Evolutionary conservation across 2,329 filamentous ascomycete genomes (phyloP), one percentile per base, ranked within the genome.

Genomic region (Xylariaceae sp.): DNA sequence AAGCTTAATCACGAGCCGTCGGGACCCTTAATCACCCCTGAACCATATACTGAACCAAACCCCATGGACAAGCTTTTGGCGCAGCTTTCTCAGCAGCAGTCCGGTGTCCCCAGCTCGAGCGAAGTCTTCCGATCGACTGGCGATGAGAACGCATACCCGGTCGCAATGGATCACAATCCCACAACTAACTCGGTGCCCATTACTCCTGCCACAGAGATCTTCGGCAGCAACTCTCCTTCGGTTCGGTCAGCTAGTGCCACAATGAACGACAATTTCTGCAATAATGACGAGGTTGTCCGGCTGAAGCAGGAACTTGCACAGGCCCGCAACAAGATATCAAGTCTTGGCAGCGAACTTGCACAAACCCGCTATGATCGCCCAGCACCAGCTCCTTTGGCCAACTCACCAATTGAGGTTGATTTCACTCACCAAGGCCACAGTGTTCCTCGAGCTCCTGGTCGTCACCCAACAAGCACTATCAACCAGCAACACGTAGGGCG

Each of bases 1-100:
- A 48, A 50, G 43, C 43, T 67, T 38, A 70, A 57, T 46, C 69
- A 73, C 51, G 71, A 76, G 26, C 34, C 55, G 3, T 46, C 51
- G 12, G 49, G 56, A 24, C 43, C 44, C 40, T 52, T 60, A 9
- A 57, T 55, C 4, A 47, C 60, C 9, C 48, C 57, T 35, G 72
- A 74, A 31, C 49, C 64, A 22, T 26, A 26, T 26, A n/a, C n/a
- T n/a, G n/a, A n/a, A n/a, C n/a, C n/a, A n/a, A 75, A 72, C 41
- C 71, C 74, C 8, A 80, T 90, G 72, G 87, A 93, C 54, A 82
- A 82, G 45, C 77, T 89, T 38, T 69, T 89, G 49, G 79, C 83
- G 42, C 85, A 83, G 59, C 73, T 91, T 36, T 79, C 79, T n/a
- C 82, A 89, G 61, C 84, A 89, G 55, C 79, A 84, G 55, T 68